Conservation (phyloP, 768 basidiomycete species). For the Ramaria rubella region DNA sequence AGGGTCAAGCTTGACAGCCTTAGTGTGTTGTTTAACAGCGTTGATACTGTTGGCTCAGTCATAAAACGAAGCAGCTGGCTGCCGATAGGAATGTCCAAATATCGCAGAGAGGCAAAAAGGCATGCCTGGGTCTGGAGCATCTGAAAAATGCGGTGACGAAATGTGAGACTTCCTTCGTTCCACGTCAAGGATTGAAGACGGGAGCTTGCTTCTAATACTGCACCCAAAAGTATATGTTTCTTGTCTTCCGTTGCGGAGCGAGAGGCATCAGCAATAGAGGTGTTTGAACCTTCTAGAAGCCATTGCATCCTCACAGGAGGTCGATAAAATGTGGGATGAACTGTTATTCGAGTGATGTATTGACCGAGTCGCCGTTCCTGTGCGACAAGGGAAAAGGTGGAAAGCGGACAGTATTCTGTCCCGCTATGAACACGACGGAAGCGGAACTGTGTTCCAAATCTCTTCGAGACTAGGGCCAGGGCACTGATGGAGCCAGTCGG, state of each 20-base stretch:
- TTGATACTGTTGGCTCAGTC: not conserved
- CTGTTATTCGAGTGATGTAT: not conserved
- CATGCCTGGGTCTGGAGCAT: not conserved
- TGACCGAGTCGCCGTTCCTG: not conserved
- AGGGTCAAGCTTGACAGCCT: not conserved
- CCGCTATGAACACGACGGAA: constrained; percentile 6
- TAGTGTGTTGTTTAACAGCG: not conserved
- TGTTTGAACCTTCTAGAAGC: constrained; percentile 4
- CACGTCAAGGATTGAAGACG: not conserved
- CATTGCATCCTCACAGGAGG: constrained; percentile 1
- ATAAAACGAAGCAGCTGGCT: not conserved
- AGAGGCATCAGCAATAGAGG: not conserved
- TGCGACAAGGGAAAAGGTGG: not conserved
- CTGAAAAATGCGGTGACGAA: not conserved
- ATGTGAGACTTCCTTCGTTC: not conserved
- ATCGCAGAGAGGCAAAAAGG: not conserved
- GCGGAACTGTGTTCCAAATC: constrained; percentile 1
- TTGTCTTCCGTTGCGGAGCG: not conserved
- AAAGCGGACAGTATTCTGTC: not conserved
- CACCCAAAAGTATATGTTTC: not conserved
- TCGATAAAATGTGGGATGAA: not conserved
- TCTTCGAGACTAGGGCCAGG: constrained; percentile 2
- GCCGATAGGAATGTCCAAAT: constrained; percentile 1
- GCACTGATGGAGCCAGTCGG: not conserved
- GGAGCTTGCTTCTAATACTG: not conserved